A percentile compares a stretch with the other conserved stretches of the same genome.
These are phyloP conservation scores for Lathyrus sativus DNA, from an alignment of 306 rosid genomes.

Conservation along the genomic window DNA sequence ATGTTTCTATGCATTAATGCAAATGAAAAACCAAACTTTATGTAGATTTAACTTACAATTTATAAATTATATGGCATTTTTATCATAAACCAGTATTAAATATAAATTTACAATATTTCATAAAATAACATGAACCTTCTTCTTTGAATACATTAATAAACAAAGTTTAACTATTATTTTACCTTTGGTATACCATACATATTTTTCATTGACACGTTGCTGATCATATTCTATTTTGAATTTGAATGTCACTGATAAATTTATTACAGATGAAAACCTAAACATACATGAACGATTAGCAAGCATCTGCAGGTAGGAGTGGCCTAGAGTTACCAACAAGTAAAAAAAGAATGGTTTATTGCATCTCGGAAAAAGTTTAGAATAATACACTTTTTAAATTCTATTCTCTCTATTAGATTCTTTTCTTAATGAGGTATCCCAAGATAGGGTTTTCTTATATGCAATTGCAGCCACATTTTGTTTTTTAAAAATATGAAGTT, in stretches of 20 bases:
- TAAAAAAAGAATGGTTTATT: slow-evolving; percentile 37
- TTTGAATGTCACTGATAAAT: slow-evolving; percentile 4
- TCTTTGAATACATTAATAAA: neutral
- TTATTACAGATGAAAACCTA: neutral
- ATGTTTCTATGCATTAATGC: neutral
- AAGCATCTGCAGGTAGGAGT: slow-evolving; percentile 18
- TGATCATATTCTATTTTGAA: slow-evolving; percentile 18
- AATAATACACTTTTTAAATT: slow-evolving; percentile 27
- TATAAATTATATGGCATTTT: neutral
- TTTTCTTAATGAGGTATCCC: slow-evolving; percentile 45
- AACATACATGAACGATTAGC: slow-evolving; percentile 25
- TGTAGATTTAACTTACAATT: neutral
- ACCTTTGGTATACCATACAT: neutral
- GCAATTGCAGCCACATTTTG: slow-evolving; percentile 2
- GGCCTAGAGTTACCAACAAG: slow-evolving; percentile 24
- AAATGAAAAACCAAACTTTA: slow-evolving; percentile 21
- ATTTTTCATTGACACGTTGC: neutral
- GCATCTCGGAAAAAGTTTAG: slow-evolving; percentile 28
- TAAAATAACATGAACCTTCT: neutral
- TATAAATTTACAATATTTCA: neutral
- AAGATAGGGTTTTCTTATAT: neutral
- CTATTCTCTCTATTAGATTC: slow-evolving; percentile 42
- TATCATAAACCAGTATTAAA: neutral
- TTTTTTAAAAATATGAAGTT: neutral
- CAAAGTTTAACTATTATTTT: neutral